phyloP scores from a whole-genome alignment of 257 asterid species.

The Rubia yunnanensis region DNA sequence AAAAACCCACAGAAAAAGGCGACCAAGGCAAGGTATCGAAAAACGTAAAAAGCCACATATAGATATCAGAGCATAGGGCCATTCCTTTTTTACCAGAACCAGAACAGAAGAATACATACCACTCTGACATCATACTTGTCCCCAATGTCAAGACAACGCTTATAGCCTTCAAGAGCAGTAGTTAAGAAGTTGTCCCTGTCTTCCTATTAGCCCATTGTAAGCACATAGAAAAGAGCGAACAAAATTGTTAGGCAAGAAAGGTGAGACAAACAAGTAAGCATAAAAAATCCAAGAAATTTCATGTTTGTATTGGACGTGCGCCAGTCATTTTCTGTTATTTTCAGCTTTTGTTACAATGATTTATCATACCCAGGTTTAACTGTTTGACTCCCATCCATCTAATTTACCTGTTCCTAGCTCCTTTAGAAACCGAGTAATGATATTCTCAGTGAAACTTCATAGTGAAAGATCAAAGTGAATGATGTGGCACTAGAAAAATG shows the following conservation, averaged over 20 bases:
- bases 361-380: no score
- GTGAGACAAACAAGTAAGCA: neutral
- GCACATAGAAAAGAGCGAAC: slow-evolving; percentile 11
- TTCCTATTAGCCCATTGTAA: slow-evolving; percentile 49
- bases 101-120: slow-evolving; percentile 45
- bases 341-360: no score
- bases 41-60: neutral
- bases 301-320: neutral
- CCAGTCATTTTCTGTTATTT: neutral
- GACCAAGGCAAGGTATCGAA: neutral
- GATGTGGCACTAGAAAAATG: no score
- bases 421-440: no score
- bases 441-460: no score
- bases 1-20: neutral
- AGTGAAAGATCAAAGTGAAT: no score
- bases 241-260: neutral
- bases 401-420: no score
- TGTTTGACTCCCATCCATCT: neutral
- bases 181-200: slow-evolving; percentile 77
- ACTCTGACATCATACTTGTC: slow-evolving; percentile 88
- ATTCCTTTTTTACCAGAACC: slow-evolving; percentile 2
- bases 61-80: neutral
- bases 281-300: neutral
- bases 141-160: slow-evolving; percentile 77
- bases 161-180: slow-evolving; percentile 83